Evolutionary conservation across 495 filamentous ascomycete species (phyloP).

Genomic region (Talaromyces nanjingensis): DNA sequence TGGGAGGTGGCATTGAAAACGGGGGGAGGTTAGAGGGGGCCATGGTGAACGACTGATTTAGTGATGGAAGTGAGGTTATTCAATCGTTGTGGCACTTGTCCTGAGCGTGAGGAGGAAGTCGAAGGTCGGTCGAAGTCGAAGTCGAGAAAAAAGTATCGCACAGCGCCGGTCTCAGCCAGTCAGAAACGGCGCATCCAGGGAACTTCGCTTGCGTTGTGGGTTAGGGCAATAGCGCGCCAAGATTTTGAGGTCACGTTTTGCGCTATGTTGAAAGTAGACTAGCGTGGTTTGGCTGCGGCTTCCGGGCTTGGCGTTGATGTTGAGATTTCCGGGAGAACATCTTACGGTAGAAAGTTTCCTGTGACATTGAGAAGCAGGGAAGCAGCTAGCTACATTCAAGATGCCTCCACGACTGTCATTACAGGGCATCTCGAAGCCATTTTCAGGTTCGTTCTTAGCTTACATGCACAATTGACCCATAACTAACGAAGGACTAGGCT

Average conservation of each 20-base stretch:
- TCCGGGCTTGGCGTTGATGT: conserved; percentile 5
- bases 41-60: conserved; percentile 68
- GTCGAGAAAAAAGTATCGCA: conserved; percentile 1
- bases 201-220: conserved; percentile 11
- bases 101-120: conserved; percentile 32
- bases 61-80: conserved; percentile 44
- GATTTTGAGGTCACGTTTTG: conserved; percentile 8
- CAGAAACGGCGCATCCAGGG: neutral
- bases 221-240: conserved; percentile 12
- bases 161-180: neutral
- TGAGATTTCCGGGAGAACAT: conserved; percentile 5
- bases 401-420: conserved; percentile 74
- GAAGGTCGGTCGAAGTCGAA: conserved; percentile 10
- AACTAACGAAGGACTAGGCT: conserved; percentile 17
- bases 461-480: conserved; percentile 6
- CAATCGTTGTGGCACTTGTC: conserved; percentile 47
- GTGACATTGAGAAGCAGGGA: neutral
- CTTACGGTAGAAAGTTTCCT: neutral
- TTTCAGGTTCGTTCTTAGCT: conserved; percentile 44
- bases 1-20: conserved; percentile 77
- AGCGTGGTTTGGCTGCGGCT: neutral
- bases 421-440: conserved; percentile 53
- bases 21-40: conserved; percentile 85
- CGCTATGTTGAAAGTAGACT: neutral
- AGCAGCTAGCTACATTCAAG: conserved; percentile 13